phyloP scores from a whole-genome alignment of 2,329 filamentous ascomycete genomes.

The Diaporthe vaccinii region DNA sequence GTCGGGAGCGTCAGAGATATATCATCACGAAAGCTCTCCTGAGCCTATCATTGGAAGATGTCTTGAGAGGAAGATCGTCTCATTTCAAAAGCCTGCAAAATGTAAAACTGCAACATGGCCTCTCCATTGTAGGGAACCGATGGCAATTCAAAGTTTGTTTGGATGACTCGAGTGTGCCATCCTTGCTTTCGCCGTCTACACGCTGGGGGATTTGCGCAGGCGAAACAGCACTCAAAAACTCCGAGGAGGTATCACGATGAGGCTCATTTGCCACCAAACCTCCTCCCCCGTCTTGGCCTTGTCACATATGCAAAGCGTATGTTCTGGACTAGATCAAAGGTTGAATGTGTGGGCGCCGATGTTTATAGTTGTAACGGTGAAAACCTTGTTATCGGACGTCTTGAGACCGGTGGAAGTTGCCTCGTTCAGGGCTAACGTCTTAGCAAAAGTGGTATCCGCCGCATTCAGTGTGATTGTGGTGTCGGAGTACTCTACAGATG shows the following conservation, averaged over 20 bases:
- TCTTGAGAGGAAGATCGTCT: neutral
- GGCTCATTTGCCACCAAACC: neutral
- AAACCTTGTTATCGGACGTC: slow-evolving; percentile 16
- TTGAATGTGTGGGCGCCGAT: slow-evolving; percentile 17
- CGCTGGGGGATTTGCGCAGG: neutral
- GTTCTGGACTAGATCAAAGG: neutral
- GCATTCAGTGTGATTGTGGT: slow-evolving; percentile 19
- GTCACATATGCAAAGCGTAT: neutral
- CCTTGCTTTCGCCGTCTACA: neutral
- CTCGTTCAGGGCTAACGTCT: slow-evolving; percentile 15
- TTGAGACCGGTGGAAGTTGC: slow-evolving; percentile 22
- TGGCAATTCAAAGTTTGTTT: no score
- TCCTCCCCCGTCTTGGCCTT: neutral
- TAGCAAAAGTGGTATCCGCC: slow-evolving; percentile 18
- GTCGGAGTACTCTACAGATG: neutral
- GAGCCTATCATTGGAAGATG: neutral
- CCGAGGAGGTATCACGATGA: neutral
- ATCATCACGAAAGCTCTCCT: neutral
- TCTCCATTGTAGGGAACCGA: neutral
- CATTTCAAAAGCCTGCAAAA: neutral
- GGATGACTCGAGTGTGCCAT: neutral
- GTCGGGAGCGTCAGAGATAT: neutral
- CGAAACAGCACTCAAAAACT: no score
- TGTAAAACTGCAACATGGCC: neutral
- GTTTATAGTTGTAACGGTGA: slow-evolving; percentile 9